Evolutionary conservation across 805 yeast genomes (phyloP), one percentile per base, ranked within the genome.

Genomic region (Teunomyces kruisii): DNA sequence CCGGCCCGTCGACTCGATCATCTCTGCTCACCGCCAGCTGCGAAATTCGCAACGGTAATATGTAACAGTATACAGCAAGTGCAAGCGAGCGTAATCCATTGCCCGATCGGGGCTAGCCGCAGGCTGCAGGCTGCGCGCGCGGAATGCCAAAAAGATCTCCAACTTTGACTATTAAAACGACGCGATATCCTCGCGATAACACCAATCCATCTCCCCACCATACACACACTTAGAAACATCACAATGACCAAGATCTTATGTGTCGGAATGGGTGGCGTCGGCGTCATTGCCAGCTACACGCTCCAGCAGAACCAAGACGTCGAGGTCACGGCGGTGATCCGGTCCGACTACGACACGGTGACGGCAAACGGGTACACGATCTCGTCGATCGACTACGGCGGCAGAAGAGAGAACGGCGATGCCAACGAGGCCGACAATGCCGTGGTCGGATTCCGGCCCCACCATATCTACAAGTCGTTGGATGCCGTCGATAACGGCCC

Each of bases 191-290:
- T n/a, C n/a, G n/a, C n/a, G n/a, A n/a, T n/a, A n/a, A n/a, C n/a
- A n/a, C n/a, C n/a, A n/a, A n/a, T n/a, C n/a, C n/a, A n/a, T n/a
- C n/a, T n/a, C n/a, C n/a, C n/a, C n/a, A n/a, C n/a, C n/a, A n/a
- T n/a, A n/a, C n/a, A n/a, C n/a, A n/a, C n/a, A n/a, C n/a, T n/a
- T n/a, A n/a, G n/a, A n/a, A n/a, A n/a, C n/a, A n/a, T n/a, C n/a
- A 39, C 15, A 27, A 45, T 42, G 43, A 33, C 45, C 12, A 61
- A 59, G 28, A 79, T 83, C n/a, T 69, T 88, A n/a, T 67, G 86
- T n/a, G 76, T 88, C 38, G 96, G 96, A 8, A 77, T 88, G 43
- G 96, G 96, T 9, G 96, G 96, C 32, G 94, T 88, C 12, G 96
- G 96, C 29, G 77, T 88, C 15, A 78, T 88, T 28, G 83, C 86